Evolutionary conservation across 1,284 basidiomycete species (phyloP).

Genomic region (Ceratobasidium papillatum): DNA sequence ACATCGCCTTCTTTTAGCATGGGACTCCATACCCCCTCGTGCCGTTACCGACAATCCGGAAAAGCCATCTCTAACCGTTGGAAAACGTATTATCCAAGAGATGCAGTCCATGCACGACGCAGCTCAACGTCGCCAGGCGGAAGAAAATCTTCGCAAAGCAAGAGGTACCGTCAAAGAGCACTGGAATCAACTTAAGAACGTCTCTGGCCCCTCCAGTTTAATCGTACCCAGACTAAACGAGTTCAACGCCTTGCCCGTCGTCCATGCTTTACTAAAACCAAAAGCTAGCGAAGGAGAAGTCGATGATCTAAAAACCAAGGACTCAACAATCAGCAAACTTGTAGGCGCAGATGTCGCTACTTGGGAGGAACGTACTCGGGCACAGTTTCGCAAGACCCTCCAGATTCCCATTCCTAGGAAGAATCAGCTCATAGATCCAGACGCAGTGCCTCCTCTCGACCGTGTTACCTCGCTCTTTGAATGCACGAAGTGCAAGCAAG

Average conservation of each 20-base stretch:
- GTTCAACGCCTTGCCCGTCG: conserved; percentile 23
- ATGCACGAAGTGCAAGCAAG: conserved; percentile 25
- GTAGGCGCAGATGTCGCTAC: conserved; percentile 2
- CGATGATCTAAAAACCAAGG: conserved; percentile 6
- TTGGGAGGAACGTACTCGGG: conserved; percentile 27
- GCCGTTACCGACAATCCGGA: conserved; percentile 15
- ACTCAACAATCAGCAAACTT: conserved; percentile 28
- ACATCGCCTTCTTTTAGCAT: neutral
- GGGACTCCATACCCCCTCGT: conserved; percentile 20
- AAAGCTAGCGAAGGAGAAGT: conserved; percentile 4
- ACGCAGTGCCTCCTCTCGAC: conserved; percentile 20
- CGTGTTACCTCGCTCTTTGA: conserved; percentile 32
- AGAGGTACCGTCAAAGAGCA: conserved; percentile 9
- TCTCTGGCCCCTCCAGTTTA: neutral
- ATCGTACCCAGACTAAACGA: conserved; percentile 28
- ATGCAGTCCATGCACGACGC: conserved; percentile 16
- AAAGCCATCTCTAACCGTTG: conserved; percentile 9
- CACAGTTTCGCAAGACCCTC: conserved; percentile 35
- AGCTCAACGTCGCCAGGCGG: conserved; percentile 17
- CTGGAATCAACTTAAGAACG: conserved; percentile 26
- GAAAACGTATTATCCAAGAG: conserved; percentile 20
- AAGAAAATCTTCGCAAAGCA: conserved; percentile 16
- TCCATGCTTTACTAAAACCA: conserved; percentile 28
- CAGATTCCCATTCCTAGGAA: conserved; percentile 31
- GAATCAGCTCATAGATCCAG: conserved; percentile 10